Base-by-base conservation (phyloP, 106 monocot species). In the Alisma plantagoaquatica region DNA sequence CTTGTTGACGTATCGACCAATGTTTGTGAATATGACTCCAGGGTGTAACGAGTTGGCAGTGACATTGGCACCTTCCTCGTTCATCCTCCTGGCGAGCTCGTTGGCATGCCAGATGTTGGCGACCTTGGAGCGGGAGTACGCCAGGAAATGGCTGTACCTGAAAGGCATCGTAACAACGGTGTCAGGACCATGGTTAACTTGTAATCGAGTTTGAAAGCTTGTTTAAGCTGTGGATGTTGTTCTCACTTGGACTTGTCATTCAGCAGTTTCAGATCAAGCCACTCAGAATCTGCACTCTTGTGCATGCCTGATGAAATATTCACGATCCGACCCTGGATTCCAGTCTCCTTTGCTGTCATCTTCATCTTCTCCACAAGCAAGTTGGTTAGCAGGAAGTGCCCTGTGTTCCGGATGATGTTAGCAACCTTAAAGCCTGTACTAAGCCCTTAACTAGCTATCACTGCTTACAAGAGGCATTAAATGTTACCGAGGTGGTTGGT, bases 101-200 rank as follows among this genome's bases (percentile, higher is more conserved):
- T 81, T 94, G 28, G 77, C 66, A 57, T 94, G 93, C 10, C 83
- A 77, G 47, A 88, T 81, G 44, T 81, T 93, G 43, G 87, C 93
- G 42, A 94, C 53, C 56, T 94, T 94, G 3, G 83, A 78, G 33
- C 70, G 62, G 14, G 41, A 41, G 48, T 84, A 88, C 43, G 83
- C 80, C 20, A 5, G 10, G 26, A 75, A 75, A 55, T 41, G 43
- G 14, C 59, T 70, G 54, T 86, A 86, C 69, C 92, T 92, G 73
- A 8, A 24, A 16, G 16, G 14, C 43, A 44, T 15, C 35, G 14
- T 38, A 9, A 35, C 53, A n/a, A n/a, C n/a, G n/a, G n/a, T n/a
- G n/a, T n/a, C n/a, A n/a, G n/a, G n/a, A n/a, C n/a, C n/a, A n/a
- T n/a, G n/a, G n/a, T n/a, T n/a, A n/a, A n/a, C n/a, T n/a, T n/a